Percentiles rank a stretch among this genome's conserved stretches.
Conservation (phyloP, 2,329 filamentous ascomycete species). For the Fusarium drepaniforme region DNA sequence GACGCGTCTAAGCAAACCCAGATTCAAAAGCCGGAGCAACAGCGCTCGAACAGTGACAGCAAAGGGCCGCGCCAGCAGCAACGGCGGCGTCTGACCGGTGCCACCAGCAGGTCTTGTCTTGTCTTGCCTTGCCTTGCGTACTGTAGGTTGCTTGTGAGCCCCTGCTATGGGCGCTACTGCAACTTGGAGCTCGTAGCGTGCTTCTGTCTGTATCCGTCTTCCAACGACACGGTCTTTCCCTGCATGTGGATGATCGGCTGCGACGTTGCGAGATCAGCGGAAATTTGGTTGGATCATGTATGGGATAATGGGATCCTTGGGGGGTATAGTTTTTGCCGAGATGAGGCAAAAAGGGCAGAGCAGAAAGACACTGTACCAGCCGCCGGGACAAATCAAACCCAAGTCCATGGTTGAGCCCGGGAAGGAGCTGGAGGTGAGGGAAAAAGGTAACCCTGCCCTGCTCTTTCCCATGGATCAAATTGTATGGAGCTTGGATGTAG, state of each 20-base stretch:
- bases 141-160: slow-evolving; percentile 4
- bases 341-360: slow-evolving; percentile 33
- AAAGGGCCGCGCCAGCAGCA: slow-evolving; percentile 13
- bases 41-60: slow-evolving; percentile 21
- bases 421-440: slow-evolving; percentile 20
- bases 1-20: slow-evolving; percentile 18
- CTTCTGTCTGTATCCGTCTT: slow-evolving; percentile 22
- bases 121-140: background rate
- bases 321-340: slow-evolving; percentile 21
- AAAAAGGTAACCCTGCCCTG: slow-evolving; percentile 30
- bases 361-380: slow-evolving; percentile 14
- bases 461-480: background rate
- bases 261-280: slow-evolving; percentile 36
- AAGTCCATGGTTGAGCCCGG: slow-evolving; percentile 20
- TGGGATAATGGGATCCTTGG: background rate
- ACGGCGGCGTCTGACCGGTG: slow-evolving; percentile 27
- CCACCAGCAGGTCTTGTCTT: slow-evolving; percentile 6
- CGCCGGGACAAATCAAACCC: slow-evolving; percentile 32
- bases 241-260: slow-evolving; percentile 37
- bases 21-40: slow-evolving; percentile 24
- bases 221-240: slow-evolving; percentile 26
- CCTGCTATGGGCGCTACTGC: slow-evolving; percentile 35
- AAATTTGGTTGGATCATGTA: slow-evolving; percentile 30
- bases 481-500: slow-evolving; percentile 10
- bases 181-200: slow-evolving; percentile 27